Base-by-base conservation (phyloP, 306 rosid genomes). In the Vigna trinervia region DNA sequence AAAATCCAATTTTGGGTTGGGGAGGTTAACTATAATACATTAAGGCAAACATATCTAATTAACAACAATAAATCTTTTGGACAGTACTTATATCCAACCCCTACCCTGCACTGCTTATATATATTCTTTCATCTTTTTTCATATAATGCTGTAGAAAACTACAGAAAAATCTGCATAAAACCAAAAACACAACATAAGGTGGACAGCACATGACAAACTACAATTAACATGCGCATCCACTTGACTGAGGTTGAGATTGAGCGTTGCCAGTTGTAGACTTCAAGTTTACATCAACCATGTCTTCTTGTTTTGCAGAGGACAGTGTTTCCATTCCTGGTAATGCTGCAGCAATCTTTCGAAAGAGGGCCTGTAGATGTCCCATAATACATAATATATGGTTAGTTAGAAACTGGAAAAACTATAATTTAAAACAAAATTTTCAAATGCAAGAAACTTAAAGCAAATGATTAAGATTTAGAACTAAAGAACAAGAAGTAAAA, bases 321-420 rank as follows among this genome's bases (percentile, higher is more conserved):
- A 89, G 87, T 12, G 94, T 89, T 83, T 91, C 97, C 97, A 91
- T 89, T 50, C 97, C 95, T 1, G 91, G 95, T 75, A 90, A 87
- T 19, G 97, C 95, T 20, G 93, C 89, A 4, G 91, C 95, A 75
- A 92, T 90, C 82, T 92, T 92, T 48, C 91, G 88, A 72, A 90
- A 90, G 12, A 90, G 91, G 11, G 95, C 93, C 93, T 90, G 80
- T 12, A 75, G 53, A 73, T 63, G 52, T 57, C 66, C 73, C 54
- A 69, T 23, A 54, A n/a, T 26, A 26, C 54, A 34, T 69, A 54
- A 43, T 22, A 59, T 23, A 73, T 15, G 52, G 23, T 20, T 50
- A 76, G 53, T 54, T 46, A 38, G 19, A 30, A 68, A 51, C 34
- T 23, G 75, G 12, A 20, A 60, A 53, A 64, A 38, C 57, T 48